phyloP scores from a whole-genome alignment of 768 basidiomycete genomes.

The Ephemerocybe angulata region DNA sequence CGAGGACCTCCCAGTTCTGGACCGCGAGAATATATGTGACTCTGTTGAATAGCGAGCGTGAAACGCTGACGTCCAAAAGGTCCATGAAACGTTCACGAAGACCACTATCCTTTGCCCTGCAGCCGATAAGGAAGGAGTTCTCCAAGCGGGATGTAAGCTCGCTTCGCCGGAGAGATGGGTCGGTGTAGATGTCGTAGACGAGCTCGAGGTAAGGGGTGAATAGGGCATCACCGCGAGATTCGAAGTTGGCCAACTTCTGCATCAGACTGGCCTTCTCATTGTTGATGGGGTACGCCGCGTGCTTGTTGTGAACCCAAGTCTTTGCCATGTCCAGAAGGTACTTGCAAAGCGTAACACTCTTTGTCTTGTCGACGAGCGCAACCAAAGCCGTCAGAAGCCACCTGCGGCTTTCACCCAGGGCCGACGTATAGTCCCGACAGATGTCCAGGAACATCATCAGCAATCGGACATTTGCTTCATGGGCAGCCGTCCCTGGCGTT shows the following conservation, averaged over 20 bases:
- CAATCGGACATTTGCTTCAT: constrained; percentile 59
- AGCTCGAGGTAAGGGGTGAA: constrained; percentile 84
- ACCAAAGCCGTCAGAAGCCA: constrained; percentile 74
- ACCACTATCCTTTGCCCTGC: constrained; percentile 72
- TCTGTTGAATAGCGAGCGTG: constrained; percentile 75
- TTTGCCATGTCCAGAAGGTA: constrained; percentile 83
- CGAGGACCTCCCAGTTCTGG: constrained; percentile 91
- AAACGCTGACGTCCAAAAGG: constrained; percentile 83
- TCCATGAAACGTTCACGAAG: constrained; percentile 86
- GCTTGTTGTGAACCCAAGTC: constrained; percentile 83
- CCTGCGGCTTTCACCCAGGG: constrained; percentile 82
- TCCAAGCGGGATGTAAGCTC: constrained; percentile 93
- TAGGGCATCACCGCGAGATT: constrained; percentile 70
- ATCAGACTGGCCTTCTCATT: constrained; percentile 92
- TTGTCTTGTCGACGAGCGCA: constrained; percentile 86
- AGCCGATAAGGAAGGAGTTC: constrained; percentile 88
- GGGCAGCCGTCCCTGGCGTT: constrained; percentile 42
- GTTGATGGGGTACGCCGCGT: constrained; percentile 84
- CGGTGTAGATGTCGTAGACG: constrained; percentile 92
- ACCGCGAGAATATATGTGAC: constrained; percentile 88
- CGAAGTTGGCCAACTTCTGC: constrained; percentile 83
- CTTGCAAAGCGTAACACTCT: constrained; percentile 70
- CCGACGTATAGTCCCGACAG: constrained; percentile 70
- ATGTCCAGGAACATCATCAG: constrained; percentile 83
- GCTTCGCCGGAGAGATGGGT: constrained; percentile 81